Base-by-base conservation (phyloP, 1,284 basidiomycete genomes). In the Tilletia indica region DNA sequence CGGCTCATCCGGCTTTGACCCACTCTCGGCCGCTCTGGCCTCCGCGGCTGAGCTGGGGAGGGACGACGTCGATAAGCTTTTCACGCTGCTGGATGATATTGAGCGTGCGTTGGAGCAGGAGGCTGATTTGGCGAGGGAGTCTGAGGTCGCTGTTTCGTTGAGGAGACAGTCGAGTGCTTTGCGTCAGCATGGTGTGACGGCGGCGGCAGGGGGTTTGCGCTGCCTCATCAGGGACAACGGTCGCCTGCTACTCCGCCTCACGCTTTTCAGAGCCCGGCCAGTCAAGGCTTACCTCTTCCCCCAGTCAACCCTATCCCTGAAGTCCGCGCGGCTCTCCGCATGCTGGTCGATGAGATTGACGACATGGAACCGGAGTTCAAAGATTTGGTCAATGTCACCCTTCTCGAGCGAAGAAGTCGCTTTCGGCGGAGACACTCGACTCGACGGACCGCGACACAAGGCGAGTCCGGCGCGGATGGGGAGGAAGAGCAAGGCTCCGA, bases 321-420 rank as follows among this genome's bases (percentile, higher is more conserved):
- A 48, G 72, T 78, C 69, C 78, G 77, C 51, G 72, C 70, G 16
- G 76, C 75, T 2, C 49, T 82, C 14, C 75, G 73, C 38, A 56
- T 71, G 2, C 73, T 82, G 31, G 70, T 78, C 1, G 70, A 73
- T 21, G 73, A 74, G 2, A 69, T 82, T 36, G 78, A 82, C 49
- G 74, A 75, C 14, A 39, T 79, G 31, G 78, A 82, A 36, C 74
- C 75, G 31, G 79, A 82, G 61, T 82, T 82, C 67, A 71, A 71
- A 38, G 61, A 72, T 39, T 76, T 81, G 25, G 80, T 81, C 71
- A 72, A 81, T 42, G 54, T 66, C 2, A 75, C 77, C 63, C 74
- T 81, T 6, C 75, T 81, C 42, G 73, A 76, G 19, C 61, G 61
- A 14, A 64, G 38, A 16, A 64, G 61, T 64, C 61, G 61, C 8